A percentile compares a stretch with the other conserved stretches of the same genome.
These are phyloP conservation scores for Alternaria arborescens DNA, from an alignment of 2,329 filamentous ascomycete species.

Conservation along the genomic window DNA sequence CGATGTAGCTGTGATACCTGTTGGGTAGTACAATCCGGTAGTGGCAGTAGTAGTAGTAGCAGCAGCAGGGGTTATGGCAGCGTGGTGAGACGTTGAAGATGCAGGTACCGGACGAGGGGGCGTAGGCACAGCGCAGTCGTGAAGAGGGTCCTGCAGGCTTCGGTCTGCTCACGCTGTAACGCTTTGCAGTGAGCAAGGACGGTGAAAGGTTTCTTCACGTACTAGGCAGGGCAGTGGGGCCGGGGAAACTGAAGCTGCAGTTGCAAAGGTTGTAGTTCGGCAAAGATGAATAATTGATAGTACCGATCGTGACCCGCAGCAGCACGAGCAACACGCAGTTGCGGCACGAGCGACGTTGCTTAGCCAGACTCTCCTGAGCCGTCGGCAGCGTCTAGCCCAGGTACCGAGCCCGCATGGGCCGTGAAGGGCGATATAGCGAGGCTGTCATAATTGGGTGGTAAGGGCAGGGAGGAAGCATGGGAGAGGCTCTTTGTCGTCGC, in stretches of 20 bases:
- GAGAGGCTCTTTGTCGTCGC: slow-evolving; percentile 31
- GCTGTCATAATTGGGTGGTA: slow-evolving; percentile 44
- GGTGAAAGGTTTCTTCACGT: slow-evolving; percentile 37
- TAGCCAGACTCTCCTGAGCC: slow-evolving; percentile 26
- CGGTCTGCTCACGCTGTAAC: slow-evolving; percentile 28
- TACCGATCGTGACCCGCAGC: slow-evolving; percentile 42
- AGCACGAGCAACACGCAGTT: slow-evolving; percentile 24
- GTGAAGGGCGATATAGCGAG: slow-evolving; percentile 40
- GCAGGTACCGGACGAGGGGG: slow-evolving; percentile 41
- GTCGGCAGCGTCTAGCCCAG: slow-evolving; percentile 38
- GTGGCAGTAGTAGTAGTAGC: slow-evolving; percentile 32
- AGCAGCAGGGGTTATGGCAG: slow-evolving; percentile 35
- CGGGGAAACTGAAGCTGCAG: slow-evolving; percentile 38
- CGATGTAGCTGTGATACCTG: slow-evolving; percentile 41
- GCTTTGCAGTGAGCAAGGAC: slow-evolving; percentile 32
- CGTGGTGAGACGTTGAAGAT: slow-evolving; percentile 43
- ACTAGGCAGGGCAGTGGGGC: slow-evolving; percentile 42
- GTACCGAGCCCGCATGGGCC: slow-evolving; percentile 43
- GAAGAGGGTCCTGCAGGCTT: slow-evolving; percentile 27
- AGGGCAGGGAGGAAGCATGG: slow-evolving; percentile 42
- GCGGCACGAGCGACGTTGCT: slow-evolving; percentile 37
- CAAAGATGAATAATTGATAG: slow-evolving; percentile 43
- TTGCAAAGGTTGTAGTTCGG: slow-evolving; percentile 37
- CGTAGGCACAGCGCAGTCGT: slow-evolving; percentile 36
- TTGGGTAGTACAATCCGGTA: slow-evolving; percentile 32